Evolutionary conservation across 345 rosid species (phyloP).

Genomic region (Brassica rapa): DNA sequence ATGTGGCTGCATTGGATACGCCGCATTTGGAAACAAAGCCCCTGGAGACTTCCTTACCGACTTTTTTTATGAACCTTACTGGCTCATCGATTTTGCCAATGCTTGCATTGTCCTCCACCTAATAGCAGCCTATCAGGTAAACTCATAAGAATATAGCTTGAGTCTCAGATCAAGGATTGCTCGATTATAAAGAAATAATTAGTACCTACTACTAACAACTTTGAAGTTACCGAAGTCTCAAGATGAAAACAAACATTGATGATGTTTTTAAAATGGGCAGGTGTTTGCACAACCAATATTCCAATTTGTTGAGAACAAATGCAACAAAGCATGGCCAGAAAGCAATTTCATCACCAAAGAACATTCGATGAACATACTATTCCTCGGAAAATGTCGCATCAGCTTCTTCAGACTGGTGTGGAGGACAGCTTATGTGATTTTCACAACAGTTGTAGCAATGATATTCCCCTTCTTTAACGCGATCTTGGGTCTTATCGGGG

Average conservation of each 20-base stretch:
- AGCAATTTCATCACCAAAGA: constrained; percentile 61
- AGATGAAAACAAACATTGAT: not conserved
- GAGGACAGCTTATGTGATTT: constrained; percentile 71
- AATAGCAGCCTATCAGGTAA: constrained; percentile 85
- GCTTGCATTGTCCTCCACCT: constrained; percentile 81
- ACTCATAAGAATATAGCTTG: not conserved
- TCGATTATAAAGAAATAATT: not conserved
- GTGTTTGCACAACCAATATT: constrained; percentile 73
- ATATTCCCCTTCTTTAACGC: constrained; percentile 87
- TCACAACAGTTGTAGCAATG: constrained; percentile 71
- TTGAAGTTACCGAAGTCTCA: not conserved
- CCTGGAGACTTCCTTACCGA: constrained; percentile 93
- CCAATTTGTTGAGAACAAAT: constrained; percentile 54
- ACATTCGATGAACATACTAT: constrained; percentile 45
- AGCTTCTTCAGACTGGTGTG: constrained; percentile 68
- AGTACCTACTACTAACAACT: not conserved
- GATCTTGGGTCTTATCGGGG: constrained; percentile 80
- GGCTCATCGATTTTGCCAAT: constrained; percentile 84
- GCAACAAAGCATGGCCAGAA: constrained; percentile 58
- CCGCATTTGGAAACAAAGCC: constrained; percentile 79
- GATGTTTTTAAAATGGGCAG: constrained; percentile 39
- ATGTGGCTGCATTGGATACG: constrained; percentile 84
- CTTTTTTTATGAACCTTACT: constrained; percentile 82
- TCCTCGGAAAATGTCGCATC: constrained; percentile 47
- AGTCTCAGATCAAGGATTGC: not conserved